Evolutionary conservation across 1,284 basidiomycete species (phyloP).

Genomic region (Neonothopanus nambi): DNA sequence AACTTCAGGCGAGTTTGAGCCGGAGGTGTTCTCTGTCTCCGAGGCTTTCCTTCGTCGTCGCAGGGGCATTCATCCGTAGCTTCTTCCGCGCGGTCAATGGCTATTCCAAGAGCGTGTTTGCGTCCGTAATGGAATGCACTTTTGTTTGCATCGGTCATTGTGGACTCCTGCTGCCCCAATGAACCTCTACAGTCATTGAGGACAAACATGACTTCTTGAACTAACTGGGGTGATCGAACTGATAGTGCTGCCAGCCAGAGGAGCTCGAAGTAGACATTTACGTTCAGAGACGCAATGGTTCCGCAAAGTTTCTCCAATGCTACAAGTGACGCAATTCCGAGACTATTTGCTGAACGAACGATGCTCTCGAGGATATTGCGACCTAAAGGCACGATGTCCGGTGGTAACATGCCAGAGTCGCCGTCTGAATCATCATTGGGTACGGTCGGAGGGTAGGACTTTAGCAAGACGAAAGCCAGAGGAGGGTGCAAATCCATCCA

Average conservation of each 20-base stretch:
- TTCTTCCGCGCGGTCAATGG: slow-evolving; percentile 63
- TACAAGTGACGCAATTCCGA: slow-evolving; percentile 54
- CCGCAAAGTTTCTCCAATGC: slow-evolving; percentile 54
- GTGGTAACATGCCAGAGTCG: slow-evolving; percentile 24
- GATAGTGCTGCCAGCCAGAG: slow-evolving; percentile 50
- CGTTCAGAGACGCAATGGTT: slow-evolving; percentile 40
- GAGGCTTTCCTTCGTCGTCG: slow-evolving; percentile 53
- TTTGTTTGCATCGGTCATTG: neutral
- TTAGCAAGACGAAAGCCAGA: slow-evolving; percentile 53
- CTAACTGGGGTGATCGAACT: slow-evolving; percentile 48
- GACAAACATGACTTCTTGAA: slow-evolving; percentile 59
- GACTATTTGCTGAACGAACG: slow-evolving; percentile 51
- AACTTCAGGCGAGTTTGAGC: slow-evolving; percentile 37
- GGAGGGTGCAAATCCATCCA: slow-evolving; percentile 53
- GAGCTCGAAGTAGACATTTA: slow-evolving; percentile 49
- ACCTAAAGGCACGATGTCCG: slow-evolving; percentile 33
- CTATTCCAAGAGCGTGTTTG: slow-evolving; percentile 53
- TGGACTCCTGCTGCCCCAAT: slow-evolving; percentile 6
- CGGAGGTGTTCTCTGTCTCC: slow-evolving; percentile 38
- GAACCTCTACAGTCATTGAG: slow-evolving; percentile 48
- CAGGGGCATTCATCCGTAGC: slow-evolving; percentile 66
- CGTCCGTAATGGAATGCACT: slow-evolving; percentile 40
- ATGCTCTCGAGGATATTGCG: slow-evolving; percentile 44
- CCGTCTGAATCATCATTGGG: slow-evolving; percentile 20
- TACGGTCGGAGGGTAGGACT: slow-evolving; percentile 43